Evolutionary conservation across 495 filamentous ascomycete species (phyloP).

Genomic region (Aspergillus bertholletiae): DNA sequence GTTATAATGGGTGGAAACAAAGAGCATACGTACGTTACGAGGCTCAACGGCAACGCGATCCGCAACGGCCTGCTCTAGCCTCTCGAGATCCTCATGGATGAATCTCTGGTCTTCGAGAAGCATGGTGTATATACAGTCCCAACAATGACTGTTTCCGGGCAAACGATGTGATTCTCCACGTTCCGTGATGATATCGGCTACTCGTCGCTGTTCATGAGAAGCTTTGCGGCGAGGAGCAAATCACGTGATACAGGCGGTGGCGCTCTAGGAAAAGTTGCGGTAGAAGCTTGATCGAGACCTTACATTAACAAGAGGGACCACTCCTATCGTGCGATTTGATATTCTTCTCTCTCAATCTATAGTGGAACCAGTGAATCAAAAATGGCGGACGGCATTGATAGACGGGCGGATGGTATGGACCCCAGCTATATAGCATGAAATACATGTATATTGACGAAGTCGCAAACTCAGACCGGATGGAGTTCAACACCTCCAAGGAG

Average conservation of each 20-base stretch:
- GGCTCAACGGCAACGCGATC: conserved; percentile 87
- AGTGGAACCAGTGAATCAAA: conserved; percentile 15
- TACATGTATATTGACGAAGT: conserved; percentile 22
- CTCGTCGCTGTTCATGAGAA: conserved; percentile 20
- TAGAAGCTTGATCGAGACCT: conserved; percentile 6
- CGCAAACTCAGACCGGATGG: conserved; percentile 71
- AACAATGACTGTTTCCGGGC: neutral
- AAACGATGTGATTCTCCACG: neutral
- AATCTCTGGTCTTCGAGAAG: conserved; percentile 88
- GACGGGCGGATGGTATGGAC: conserved; percentile 70
- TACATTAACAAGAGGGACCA: neutral
- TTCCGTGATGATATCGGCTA: conserved; percentile 1
- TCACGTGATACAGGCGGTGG: conserved; percentile 30
- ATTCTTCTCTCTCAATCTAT: conserved; percentile 4
- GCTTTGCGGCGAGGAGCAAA: conserved; percentile 24
- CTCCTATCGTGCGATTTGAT: conserved; percentile 2
- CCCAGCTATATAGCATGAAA: neutral
- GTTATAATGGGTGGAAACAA: neutral
- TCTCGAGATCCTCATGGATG: conserved; percentile 91
- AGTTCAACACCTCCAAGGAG: conserved; percentile 97
- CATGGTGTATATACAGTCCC: conserved; percentile 47
- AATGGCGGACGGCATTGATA: conserved; percentile 96
- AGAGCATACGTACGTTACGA: conserved; percentile 63
- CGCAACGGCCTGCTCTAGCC: conserved; percentile 87
- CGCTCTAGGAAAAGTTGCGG: conserved; percentile 28